A percentile compares a stretch with the other conserved stretches of the same genome.
Conservation (phyloP, 1,139 yeast species). For the Geotrichum bryndzae region DNA sequence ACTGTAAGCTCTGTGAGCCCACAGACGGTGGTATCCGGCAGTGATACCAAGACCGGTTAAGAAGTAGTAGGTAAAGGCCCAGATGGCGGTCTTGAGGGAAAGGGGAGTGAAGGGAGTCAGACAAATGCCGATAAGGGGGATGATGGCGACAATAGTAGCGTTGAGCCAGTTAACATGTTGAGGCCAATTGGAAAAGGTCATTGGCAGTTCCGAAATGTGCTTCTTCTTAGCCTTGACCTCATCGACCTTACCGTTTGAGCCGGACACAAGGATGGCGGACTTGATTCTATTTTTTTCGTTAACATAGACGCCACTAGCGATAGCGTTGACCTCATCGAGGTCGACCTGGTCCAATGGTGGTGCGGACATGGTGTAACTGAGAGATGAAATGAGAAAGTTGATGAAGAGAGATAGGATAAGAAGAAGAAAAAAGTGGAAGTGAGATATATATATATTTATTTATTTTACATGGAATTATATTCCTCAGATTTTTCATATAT, state of each 20-base stretch:
- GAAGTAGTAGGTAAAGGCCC: constrained; percentile 58
- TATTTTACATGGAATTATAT: too few species aligned
- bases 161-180: constrained; percentile 92
- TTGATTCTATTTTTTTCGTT: constrained; percentile 49
- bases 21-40: constrained; percentile 87
- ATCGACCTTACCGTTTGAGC: constrained; percentile 20
- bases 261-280: constrained; percentile 54
- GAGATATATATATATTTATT: not conserved
- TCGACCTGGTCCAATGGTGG: constrained; percentile 4
- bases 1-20: constrained; percentile 84
- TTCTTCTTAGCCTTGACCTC: constrained; percentile 30
- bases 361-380: not conserved
- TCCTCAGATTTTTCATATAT: not conserved
- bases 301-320: constrained; percentile 84
- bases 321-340: constrained; percentile 50
- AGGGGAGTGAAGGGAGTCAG: constrained; percentile 54
- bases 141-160: constrained; percentile 61
- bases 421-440: not conserved
- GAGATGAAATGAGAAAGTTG: not conserved
- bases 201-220: constrained; percentile 89
- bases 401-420: not conserved
- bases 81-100: constrained; percentile 50
- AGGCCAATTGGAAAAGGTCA: constrained; percentile 80
- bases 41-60: constrained; percentile 86
- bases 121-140: constrained; percentile 63